phyloP scores from a whole-genome alignment of 1,139 yeast genomes.

The Magnusiomyces paraingens region DNA sequence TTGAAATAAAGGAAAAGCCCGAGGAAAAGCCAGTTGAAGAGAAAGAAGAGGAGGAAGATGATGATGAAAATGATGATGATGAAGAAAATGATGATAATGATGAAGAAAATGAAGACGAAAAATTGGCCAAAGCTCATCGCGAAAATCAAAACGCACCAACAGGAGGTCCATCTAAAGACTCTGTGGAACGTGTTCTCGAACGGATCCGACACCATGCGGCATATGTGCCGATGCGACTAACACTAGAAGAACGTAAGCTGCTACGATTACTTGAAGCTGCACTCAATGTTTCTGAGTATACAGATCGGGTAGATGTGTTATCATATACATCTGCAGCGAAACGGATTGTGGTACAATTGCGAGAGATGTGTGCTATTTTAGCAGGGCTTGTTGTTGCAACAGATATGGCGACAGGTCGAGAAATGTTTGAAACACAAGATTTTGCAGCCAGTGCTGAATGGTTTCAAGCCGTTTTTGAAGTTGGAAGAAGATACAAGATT shows the following conservation, averaged over 20 bases:
- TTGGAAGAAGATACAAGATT: slow-evolving; percentile 69
- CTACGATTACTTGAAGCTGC: slow-evolving; percentile 62
- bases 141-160: slow-evolving; percentile 8
- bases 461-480: slow-evolving; percentile 61
- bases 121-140: slow-evolving; percentile 14
- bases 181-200: slow-evolving; percentile 22
- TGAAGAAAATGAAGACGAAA: slow-evolving; percentile 5
- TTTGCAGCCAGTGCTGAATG: slow-evolving; percentile 60
- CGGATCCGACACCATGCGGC: slow-evolving; percentile 43
- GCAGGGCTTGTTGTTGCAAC: slow-evolving; percentile 72
- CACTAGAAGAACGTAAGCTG: slow-evolving; percentile 58
- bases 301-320: slow-evolving; percentile 64
- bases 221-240: slow-evolving; percentile 60
- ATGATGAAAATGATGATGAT: slow-evolving; percentile 16
- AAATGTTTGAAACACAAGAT: slow-evolving; percentile 40
- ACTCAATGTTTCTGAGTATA: slow-evolving; percentile 64
- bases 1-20: slow-evolving; percentile 9
- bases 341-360: slow-evolving; percentile 59
- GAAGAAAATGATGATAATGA: slow-evolving; percentile 17
- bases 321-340: slow-evolving; percentile 57
- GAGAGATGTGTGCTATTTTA: slow-evolving; percentile 65
- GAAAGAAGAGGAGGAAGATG: slow-evolving; percentile 10
- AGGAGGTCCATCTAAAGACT: neutral
- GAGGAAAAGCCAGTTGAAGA: slow-evolving; percentile 9
- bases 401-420: slow-evolving; percentile 58